Evolutionary conservation across 163 green algal species (phyloP).

Genomic region (Smithsoniella earleae): DNA sequence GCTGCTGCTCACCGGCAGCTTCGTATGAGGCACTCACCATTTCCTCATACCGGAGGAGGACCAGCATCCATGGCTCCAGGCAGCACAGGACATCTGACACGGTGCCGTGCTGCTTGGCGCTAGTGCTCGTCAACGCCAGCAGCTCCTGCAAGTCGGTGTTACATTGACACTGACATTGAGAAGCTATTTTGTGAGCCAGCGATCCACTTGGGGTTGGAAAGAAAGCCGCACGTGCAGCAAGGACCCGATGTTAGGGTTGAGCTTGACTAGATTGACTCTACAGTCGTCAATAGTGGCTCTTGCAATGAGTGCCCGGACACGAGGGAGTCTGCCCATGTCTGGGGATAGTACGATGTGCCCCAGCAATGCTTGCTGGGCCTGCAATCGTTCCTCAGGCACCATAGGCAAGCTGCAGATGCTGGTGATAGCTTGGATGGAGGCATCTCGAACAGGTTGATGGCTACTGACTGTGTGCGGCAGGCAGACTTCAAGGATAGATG

Average conservation of each 20-base stretch:
- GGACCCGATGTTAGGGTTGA: background rate
- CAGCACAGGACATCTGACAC: background rate
- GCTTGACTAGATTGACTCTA: conserved; percentile 1
- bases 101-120: background rate
- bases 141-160: background rate
- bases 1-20: background rate
- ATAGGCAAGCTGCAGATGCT: background rate
- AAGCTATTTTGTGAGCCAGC: background rate
- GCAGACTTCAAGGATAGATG: background rate
- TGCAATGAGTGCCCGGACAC: background rate
- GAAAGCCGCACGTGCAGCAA: background rate
- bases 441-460: too few relatives aligned
- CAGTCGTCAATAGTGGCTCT: background rate
- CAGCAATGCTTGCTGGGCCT: background rate
- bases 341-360: too few relatives aligned
- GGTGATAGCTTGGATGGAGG: too few relatives aligned
- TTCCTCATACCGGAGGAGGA: background rate
- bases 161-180: background rate
- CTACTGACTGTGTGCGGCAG: too few relatives aligned
- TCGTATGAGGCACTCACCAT: background rate
- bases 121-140: background rate
- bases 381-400: background rate
- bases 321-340: too few relatives aligned
- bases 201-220: background rate
- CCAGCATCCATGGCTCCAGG: conserved; percentile 25